Evolutionary conservation across 305 asterid genomes (phyloP), one percentile per base, ranked within the genome.

Genomic region (Fraxinus greggii): DNA sequence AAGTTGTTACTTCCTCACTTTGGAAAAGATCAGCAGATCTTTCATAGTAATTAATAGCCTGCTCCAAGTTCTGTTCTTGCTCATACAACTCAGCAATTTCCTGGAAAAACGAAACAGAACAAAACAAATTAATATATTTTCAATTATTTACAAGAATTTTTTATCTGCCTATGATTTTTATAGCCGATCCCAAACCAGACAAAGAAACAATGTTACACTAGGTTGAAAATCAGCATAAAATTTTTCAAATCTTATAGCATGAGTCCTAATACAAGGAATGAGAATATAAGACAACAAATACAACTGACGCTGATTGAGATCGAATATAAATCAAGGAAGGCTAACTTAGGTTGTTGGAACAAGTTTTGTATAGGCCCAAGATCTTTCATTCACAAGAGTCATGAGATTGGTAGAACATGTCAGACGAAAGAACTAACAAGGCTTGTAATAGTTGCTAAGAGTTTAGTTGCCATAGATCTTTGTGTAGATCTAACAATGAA

Each of bases 41-140:
- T 83, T 92, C 96, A 76, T 84, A 91, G 84, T 88, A 89, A 42
- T 69, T 88, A 83, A 92, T 90, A 75, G 96, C 90, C 82, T 88
- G 89, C 31, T 88, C 93, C 89, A 92, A 85, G 84, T 90, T 88
- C 83, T 90, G 92, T 42, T 92, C 93, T 83, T 93, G 95, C 87
- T 93, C 97, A 75, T 84, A 93, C 86, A 93, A 63, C 88, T 93
- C 97, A 72, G 96, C 96, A 87, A 93, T 92, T 89, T 93, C 97
- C 96, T 91, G 89, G n/a, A n/a, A 67, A 80, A 24, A 75, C 54
- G 79, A 82, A 17, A 76, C 63, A 35, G 59, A 78, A 76, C 78
- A 77, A 24, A 54, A 70, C 29, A 59, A 75, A 48, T 77, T 63
- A 9, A 42, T 72, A 69, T 69, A 5, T 69, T 31, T 69, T 69